A percentile compares a stretch with the other conserved stretches of the same genome.
phyloP scores from a whole-genome alignment of 768 basidiomycete genomes.

The Agaricus sinodeliciosus region DNA sequence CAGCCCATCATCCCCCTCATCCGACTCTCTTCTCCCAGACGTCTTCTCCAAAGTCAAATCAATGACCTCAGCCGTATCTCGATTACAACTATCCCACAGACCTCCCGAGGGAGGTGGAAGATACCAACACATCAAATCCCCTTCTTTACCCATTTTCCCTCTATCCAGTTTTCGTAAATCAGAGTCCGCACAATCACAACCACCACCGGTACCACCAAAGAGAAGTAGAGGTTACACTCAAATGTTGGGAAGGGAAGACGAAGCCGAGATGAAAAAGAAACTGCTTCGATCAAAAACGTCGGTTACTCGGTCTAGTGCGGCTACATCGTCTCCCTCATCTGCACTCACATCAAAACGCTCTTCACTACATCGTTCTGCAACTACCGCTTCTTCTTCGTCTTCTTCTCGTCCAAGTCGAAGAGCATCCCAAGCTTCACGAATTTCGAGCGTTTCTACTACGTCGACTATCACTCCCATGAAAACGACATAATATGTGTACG shows the following conservation, averaged over 20 bases:
- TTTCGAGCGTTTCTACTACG: not conserved
- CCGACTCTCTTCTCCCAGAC: not conserved
- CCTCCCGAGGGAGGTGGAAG: not conserved
- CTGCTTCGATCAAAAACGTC: conserved; percentile 4
- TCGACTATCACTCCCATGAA: conserved; percentile 4
- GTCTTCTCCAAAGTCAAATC: conserved; percentile 2
- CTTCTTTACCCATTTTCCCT: not conserved
- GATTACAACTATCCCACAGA: not conserved
- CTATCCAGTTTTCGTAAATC: not conserved
- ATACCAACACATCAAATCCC: not conserved
- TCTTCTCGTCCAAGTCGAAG: not conserved
- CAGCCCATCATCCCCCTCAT: not conserved
- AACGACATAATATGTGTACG: not conserved
- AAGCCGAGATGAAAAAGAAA: not conserved
- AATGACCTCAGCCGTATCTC: not conserved
- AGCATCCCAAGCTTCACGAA: not conserved
- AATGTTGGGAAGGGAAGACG: not conserved
- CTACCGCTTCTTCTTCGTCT: not conserved
- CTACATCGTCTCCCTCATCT: not conserved
- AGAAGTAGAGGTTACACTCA: not conserved
- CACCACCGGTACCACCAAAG: not conserved
- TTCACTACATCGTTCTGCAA: too few species aligned
- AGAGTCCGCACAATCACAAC: not conserved
- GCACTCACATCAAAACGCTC: too few species aligned
- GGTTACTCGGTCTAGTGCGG: not conserved